Conservation (phyloP, 2,329 filamentous ascomycete species). For the Trichoderma aggressivum region DNA sequence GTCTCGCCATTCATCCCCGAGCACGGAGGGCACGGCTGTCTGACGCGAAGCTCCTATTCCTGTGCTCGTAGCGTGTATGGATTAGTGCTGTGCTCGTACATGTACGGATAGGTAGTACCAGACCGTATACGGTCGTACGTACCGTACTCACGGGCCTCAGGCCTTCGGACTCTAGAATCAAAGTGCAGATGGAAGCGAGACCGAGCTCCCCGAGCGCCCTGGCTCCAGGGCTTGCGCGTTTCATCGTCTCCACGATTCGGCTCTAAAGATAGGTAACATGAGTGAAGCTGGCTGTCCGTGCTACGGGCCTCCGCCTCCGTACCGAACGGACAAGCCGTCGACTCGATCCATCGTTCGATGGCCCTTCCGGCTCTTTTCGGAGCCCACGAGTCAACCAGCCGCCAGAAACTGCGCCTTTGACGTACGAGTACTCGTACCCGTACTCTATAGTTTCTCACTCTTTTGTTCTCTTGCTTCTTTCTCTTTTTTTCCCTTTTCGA, state of each 20-base stretch:
- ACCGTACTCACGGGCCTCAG: not conserved
- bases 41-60: constrained; percentile 8
- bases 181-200: not conserved
- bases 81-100: too few species aligned
- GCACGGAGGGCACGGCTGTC: not conserved
- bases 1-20: not conserved
- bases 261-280: not conserved
- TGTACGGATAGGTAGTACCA: too few species aligned
- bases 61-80: not conserved
- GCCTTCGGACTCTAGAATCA: not conserved
- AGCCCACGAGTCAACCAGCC: not conserved
- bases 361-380: not conserved
- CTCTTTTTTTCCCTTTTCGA: not conserved
- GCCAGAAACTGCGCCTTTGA: not conserved
- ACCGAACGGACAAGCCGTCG: constrained; percentile 10
- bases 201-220: not conserved
- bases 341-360: not conserved
- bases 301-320: not conserved
- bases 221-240: constrained; percentile 8
- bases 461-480: not conserved
- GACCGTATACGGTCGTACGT: not conserved
- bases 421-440: not conserved
- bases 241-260: constrained; percentile 11
- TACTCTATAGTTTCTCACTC: not conserved
- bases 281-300: not conserved